A percentile compares a stretch with the other conserved stretches of the same genome.
Evolutionary conservation across 371 early-diverging fungal genomes (phyloP).

Genomic region (Apophysomyces variabilis): DNA sequence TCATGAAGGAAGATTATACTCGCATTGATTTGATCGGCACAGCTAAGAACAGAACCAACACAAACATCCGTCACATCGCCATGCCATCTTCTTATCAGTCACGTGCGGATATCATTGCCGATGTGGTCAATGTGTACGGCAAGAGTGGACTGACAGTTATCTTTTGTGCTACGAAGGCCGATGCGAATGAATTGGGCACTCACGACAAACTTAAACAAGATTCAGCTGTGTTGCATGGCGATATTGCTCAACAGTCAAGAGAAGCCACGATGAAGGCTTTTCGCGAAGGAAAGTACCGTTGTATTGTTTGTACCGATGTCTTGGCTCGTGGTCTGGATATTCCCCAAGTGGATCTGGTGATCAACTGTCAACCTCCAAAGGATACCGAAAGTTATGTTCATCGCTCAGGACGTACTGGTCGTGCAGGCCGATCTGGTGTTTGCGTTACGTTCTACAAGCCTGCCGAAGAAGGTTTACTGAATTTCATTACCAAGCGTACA

Average conservation of each 20-base stretch:
- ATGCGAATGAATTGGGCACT: slow-evolving; percentile 87
- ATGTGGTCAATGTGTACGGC: slow-evolving; percentile 86
- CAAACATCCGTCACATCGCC: slow-evolving; percentile 78
- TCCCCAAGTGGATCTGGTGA: slow-evolving; percentile 95
- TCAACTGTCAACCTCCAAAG: slow-evolving; percentile 96
- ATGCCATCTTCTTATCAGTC: slow-evolving; percentile 82
- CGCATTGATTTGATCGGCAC: slow-evolving; percentile 82
- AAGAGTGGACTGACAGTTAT: slow-evolving; percentile 84
- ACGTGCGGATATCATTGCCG: slow-evolving; percentile 80
- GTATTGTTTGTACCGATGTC: slow-evolving; percentile 94
- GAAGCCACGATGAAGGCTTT: slow-evolving; percentile 90
- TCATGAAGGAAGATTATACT: slow-evolving; percentile 83
- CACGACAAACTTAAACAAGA: slow-evolving; percentile 79
- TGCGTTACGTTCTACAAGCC: slow-evolving; percentile 94
- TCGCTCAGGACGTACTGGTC: slow-evolving; percentile 98
- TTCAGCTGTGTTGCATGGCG: slow-evolving; percentile 93
- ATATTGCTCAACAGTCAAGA: slow-evolving; percentile 88
- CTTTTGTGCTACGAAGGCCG: slow-evolving; percentile 92
- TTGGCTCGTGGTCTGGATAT: slow-evolving; percentile 98
- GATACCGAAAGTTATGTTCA: slow-evolving; percentile 96
- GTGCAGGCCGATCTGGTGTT: slow-evolving; percentile 91
- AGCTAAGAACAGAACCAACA: slow-evolving; percentile 77
- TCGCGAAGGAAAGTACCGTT: slow-evolving; percentile 82
- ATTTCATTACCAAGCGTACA: slow-evolving; percentile 74
- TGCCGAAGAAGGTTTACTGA: slow-evolving; percentile 76